These are phyloP conservation scores for Fragosphaeria purpurea DNA, from an alignment of 2,329 filamentous ascomycete species.

Conservation along the genomic window DNA sequence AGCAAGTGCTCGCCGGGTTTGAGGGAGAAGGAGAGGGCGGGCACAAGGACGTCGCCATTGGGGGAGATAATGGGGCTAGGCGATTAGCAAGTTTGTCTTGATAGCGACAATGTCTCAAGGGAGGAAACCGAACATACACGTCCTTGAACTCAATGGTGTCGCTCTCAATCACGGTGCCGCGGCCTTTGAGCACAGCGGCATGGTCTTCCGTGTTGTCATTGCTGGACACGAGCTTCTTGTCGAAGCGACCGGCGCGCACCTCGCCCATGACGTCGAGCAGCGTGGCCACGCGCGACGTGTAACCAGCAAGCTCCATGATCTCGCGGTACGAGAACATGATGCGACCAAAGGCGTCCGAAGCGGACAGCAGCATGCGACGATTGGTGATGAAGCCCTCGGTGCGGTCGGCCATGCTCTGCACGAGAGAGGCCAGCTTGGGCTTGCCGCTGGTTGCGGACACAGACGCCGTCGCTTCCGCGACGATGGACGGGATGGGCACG, in stretches of 20 bases:
- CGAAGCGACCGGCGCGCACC: constrained; percentile 78
- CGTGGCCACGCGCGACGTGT: constrained; percentile 84
- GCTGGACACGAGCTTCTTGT: constrained; percentile 92
- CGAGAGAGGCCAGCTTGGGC: background rate
- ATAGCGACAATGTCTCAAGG: too few relatives aligned
- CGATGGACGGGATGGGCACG: constrained; percentile 74
- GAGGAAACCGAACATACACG: constrained; percentile 42
- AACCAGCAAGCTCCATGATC: constrained; percentile 88
- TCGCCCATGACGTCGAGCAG: constrained; percentile 92
- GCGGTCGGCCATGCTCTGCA: constrained; percentile 55
- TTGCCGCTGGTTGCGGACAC: background rate
- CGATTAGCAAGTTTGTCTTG: background rate
- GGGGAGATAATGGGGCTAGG: constrained; percentile 80
- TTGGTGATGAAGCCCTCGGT: constrained; percentile 87
- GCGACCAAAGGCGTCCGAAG: constrained; percentile 89
- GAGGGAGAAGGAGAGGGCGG: constrained; percentile 77
- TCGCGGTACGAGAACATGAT: constrained; percentile 98
- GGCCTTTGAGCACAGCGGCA: constrained; percentile 68
- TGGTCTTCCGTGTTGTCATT: constrained; percentile 72
- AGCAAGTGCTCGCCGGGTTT: constrained; percentile 81
- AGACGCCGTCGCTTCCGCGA: constrained; percentile 22
- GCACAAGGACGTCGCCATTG: constrained; percentile 86
- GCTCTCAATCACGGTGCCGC: constrained; percentile 75
- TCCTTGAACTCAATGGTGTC: constrained; percentile 74
- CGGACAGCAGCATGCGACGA: constrained; percentile 78